Evolutionary conservation across 495 filamentous ascomycete species (phyloP).

Genomic region (Poronia punctata): DNA sequence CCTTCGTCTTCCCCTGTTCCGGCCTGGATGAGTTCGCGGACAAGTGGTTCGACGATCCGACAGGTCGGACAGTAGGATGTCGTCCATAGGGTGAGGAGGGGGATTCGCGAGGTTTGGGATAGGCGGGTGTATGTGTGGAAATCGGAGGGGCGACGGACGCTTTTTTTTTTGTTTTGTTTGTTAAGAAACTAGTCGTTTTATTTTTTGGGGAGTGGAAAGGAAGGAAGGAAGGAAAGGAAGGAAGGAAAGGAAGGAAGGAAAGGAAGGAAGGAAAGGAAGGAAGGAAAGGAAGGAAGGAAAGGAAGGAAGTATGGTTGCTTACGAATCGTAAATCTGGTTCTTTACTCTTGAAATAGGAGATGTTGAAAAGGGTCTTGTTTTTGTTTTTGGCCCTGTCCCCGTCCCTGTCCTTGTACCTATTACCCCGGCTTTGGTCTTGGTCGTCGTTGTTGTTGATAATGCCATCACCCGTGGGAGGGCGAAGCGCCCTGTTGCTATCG

Average conservation of each 20-base stretch:
- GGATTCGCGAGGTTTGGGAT: slow-evolving; percentile 48
- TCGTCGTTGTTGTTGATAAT: too few species aligned
- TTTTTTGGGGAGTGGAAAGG: background rate
- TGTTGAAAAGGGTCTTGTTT: slow-evolving; percentile 22
- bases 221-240: background rate
- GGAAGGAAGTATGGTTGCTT: slow-evolving; percentile 13
- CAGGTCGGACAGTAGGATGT: slow-evolving; percentile 59
- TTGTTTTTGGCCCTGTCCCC: too few species aligned
- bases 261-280: slow-evolving; percentile 1
- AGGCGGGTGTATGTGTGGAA: slow-evolving; percentile 54
- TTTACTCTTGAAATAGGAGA: slow-evolving; percentile 19
- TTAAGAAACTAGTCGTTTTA: background rate
- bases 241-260: background rate
- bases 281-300: background rate
- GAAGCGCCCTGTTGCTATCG: too few species aligned
- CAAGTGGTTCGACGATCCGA: slow-evolving; percentile 44
- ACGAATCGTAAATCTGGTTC: slow-evolving; percentile 44
- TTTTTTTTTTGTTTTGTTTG: slow-evolving; percentile 13
- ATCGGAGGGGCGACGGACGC: slow-evolving; percentile 52
- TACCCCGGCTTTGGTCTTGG: too few species aligned
- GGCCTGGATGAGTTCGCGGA: slow-evolving; percentile 47
- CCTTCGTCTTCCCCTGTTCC: slow-evolving; percentile 53
- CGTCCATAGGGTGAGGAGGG: slow-evolving; percentile 65
- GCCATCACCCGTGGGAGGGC: too few species aligned
- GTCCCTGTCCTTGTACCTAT: too few species aligned